These are phyloP conservation scores for Candida awuae DNA, from an alignment of 805 yeast species.

Conservation along the genomic window DNA sequence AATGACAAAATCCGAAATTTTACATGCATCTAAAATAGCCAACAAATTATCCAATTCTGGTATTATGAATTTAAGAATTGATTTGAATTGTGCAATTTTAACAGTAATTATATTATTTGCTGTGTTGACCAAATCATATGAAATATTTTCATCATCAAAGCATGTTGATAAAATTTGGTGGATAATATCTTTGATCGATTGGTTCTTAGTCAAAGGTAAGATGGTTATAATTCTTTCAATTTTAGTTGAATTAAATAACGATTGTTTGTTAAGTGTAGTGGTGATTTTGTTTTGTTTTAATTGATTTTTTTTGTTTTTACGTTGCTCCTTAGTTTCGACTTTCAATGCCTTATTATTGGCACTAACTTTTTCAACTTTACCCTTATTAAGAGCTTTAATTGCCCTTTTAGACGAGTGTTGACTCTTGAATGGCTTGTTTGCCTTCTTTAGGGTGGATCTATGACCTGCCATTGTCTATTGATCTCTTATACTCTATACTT, in stretches of 20 bases:
- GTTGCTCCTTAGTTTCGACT: slow-evolving; percentile 43
- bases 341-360: slow-evolving; percentile 32
- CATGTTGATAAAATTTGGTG: slow-evolving; percentile 35
- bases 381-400: slow-evolving; percentile 70
- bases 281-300: slow-evolving; percentile 62
- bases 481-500: too few species aligned
- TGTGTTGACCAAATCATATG: slow-evolving; percentile 24
- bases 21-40: slow-evolving; percentile 75
- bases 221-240: slow-evolving; percentile 80
- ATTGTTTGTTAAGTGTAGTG: slow-evolving; percentile 50
- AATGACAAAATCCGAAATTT: slow-evolving; percentile 80
- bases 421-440: slow-evolving; percentile 85
- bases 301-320: slow-evolving; percentile 76
- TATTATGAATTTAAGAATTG: slow-evolving; percentile 62
- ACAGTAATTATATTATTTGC: slow-evolving; percentile 46
- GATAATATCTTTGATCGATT: slow-evolving; percentile 49
- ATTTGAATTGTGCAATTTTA: slow-evolving; percentile 58
- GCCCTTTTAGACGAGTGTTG: slow-evolving; percentile 87
- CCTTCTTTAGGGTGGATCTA: slow-evolving; percentile 72
- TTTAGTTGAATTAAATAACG: slow-evolving; percentile 57
- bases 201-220: slow-evolving; percentile 69
- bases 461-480: slow-evolving; percentile 60
- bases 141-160: slow-evolving; percentile 27
- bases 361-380: slow-evolving; percentile 69
- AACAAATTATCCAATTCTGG: slow-evolving; percentile 64